Percentiles rank a stretch among this genome's conserved stretches.
Evolutionary conservation across 345 rosid species (phyloP).

Genomic region (Gynandropsis gynandra): DNA sequence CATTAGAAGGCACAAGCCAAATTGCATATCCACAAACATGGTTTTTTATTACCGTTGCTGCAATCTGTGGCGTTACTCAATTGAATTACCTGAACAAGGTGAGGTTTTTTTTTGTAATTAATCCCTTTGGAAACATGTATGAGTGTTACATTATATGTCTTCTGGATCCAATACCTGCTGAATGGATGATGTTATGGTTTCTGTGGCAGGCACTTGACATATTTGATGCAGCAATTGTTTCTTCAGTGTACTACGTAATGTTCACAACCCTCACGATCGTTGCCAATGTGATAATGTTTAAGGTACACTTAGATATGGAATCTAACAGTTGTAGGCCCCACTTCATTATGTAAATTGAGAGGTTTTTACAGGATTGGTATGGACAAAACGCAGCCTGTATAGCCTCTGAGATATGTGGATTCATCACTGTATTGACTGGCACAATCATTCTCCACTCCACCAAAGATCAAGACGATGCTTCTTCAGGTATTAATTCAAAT

Average conservation of each 20-base stretch:
- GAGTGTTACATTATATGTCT: neutral
- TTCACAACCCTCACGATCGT: slow-evolving; percentile 77
- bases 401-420: slow-evolving; percentile 87
- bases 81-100: slow-evolving; percentile 93
- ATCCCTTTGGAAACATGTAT: neutral
- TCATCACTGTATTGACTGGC: slow-evolving; percentile 81
- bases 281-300: slow-evolving; percentile 85
- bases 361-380: slow-evolving; percentile 64
- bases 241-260: slow-evolving; percentile 92
- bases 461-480: slow-evolving; percentile 62
- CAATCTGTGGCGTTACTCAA: slow-evolving; percentile 73
- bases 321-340: neutral
- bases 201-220: slow-evolving; percentile 68
- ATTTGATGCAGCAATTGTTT: slow-evolving; percentile 77
- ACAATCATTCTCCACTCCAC: slow-evolving; percentile 77
- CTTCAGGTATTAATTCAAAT: slow-evolving; percentile 37
- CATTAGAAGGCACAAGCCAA: slow-evolving; percentile 77
- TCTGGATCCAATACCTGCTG: neutral
- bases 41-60: slow-evolving; percentile 80
- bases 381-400: slow-evolving; percentile 69
- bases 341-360: neutral
- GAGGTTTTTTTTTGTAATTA: neutral
- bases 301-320: slow-evolving; percentile 33
- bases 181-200: neutral
- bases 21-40: slow-evolving; percentile 80